phyloP scores from a whole-genome alignment of 1,139 yeast species.

The Nematodospora anomalae region DNA sequence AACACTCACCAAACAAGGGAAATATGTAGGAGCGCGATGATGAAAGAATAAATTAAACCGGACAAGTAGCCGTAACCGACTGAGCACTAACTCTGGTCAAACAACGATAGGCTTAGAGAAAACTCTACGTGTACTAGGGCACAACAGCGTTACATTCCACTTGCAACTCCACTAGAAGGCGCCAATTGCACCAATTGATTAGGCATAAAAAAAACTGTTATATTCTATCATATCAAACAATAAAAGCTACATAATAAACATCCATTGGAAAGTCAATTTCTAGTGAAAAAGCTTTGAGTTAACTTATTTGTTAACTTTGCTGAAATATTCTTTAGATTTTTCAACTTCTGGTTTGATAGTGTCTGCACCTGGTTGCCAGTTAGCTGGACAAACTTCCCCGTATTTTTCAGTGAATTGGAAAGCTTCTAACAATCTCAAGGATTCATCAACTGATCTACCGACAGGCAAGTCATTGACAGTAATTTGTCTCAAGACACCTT shows the following conservation, averaged over 20 bases:
- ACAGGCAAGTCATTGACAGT: constrained; percentile 98
- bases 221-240: not conserved
- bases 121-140: too few species aligned
- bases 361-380: constrained; percentile 97
- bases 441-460: constrained; percentile 97
- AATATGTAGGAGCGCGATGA: too few species aligned
- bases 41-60: too few species aligned
- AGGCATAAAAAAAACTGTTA: too few species aligned
- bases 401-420: constrained; percentile 98
- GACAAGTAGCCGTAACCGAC: too few species aligned
- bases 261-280: not conserved
- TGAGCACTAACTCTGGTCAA: too few species aligned
- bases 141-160: too few species aligned
- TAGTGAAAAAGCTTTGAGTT: not conserved
- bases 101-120: too few species aligned
- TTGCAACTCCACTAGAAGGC: too few species aligned
- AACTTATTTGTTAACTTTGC: constrained; percentile 45
- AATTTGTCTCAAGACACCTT: constrained; percentile 90
- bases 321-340: constrained; percentile 81
- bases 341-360: constrained; percentile 88
- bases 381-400: constrained; percentile 99
- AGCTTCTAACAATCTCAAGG: constrained; percentile 95
- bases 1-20: too few species aligned
- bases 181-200: too few species aligned
- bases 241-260: not conserved